Base-by-base conservation (phyloP, 2,329 filamentous ascomycete species). In the Colletotrichum spinosum region DNA sequence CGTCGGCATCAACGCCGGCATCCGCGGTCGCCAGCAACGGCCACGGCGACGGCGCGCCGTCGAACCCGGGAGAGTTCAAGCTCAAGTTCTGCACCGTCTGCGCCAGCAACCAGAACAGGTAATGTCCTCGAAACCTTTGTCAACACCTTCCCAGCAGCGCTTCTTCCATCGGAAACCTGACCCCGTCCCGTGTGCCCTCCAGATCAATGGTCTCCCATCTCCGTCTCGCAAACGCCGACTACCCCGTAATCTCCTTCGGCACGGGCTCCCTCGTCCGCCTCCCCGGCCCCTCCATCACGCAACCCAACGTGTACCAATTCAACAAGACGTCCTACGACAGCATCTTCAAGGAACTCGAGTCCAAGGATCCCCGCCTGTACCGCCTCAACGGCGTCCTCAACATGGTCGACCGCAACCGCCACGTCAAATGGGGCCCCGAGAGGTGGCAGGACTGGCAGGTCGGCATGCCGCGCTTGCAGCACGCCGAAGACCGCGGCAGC, bases 171-270 rank as follows among this genome's bases (percentile, higher is more conserved):
- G 4, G 25, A 25, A 25, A 25, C 25, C 25, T 25, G 25, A 25
- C 25, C 25, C 25, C 25, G 25, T 25, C 25, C 25, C 25, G 25
- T 25, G 25, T 25, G 6, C n/a, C n/a, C 15, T 13, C 5, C 58
- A 92, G 91, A 78, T 93, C 93, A n/a, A 98, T 99, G 96, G 96
- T 98, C 85, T 95, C 95, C n/a, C 96, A 99, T 78, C 88, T 97
- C 35, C 92, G 93, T 68, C 90, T 99, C 39, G 93, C 96, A 5
- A 87, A 92, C 66, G 92, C 93, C 52, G 82, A 90, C 53, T 98
- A 96, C 74, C 96, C 96, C n/a, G 95, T 97, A 71, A 97, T 98
- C 72, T 98, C 95, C 15, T 99, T 98, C 77, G 96, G 96, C 68
- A 99, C 96, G 0, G 96, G 96, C 60, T 97, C 94, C 15, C 89